Percentiles rank a stretch among this genome's conserved stretches.
Conservation (phyloP, 176 grass and related monocot genomes). For the Aechmea fasciata region DNA sequence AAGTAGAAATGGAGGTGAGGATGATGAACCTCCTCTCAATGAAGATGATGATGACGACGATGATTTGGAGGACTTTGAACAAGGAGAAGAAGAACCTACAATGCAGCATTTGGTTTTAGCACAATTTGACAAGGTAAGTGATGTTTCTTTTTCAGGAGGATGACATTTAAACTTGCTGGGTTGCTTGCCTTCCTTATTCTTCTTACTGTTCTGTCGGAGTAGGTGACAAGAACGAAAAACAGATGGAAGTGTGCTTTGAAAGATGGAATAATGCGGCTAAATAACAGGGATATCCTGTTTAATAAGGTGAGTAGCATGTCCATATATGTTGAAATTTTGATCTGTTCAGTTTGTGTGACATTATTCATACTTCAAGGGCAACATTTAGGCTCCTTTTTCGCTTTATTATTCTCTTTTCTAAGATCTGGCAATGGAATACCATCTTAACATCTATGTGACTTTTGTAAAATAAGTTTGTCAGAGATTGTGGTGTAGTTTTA, state of each 20-base stretch:
- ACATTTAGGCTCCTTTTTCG: neutral
- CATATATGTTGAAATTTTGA: conserved; percentile 5
- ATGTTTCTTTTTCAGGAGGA: neutral
- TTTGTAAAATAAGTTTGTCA: too few relatives aligned
- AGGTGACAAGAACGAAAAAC: conserved; percentile 79
- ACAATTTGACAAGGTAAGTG: conserved; percentile 40
- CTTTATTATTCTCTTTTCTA: neutral
- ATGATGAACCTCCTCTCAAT: conserved; percentile 50
- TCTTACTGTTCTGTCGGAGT: neutral
- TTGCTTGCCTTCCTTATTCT: neutral
- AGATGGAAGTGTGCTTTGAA: conserved; percentile 77
- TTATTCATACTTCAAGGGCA: neutral
- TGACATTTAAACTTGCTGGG: neutral
- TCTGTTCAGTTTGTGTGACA: neutral
- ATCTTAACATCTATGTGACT: too few relatives aligned
- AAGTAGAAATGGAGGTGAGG: conserved; percentile 26
- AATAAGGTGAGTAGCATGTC: conserved; percentile 42
- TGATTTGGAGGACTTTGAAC: conserved; percentile 32
- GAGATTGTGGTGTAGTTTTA: too few relatives aligned
- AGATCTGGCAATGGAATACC: neutral
- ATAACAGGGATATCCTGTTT: conserved; percentile 59
- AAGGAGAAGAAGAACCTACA: conserved; percentile 31
- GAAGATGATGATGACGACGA: conserved; percentile 47
- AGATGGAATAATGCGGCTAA: conserved; percentile 85
- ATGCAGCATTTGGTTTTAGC: conserved; percentile 38